phyloP scores from a whole-genome alignment of 2,329 filamentous ascomycete species.

The Cordyceps fumosorosea region DNA sequence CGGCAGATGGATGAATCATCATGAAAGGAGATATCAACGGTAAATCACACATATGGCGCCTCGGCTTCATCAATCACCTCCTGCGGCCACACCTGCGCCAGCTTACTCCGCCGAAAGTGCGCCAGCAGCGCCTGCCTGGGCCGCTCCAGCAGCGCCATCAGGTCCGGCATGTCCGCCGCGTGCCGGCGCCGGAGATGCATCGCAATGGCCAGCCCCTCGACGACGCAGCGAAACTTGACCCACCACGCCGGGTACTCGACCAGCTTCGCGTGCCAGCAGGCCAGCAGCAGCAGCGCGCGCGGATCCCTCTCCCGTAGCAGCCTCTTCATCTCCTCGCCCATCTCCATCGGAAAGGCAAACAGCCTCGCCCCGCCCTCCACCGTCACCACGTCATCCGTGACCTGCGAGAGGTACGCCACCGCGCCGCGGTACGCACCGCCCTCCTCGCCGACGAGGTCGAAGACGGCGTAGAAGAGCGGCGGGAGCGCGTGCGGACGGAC shows the following conservation, averaged over 20 bases:
- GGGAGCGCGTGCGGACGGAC: constrained; percentile 20
- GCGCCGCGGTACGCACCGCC: constrained; percentile 22
- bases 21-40: no score
- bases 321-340: constrained; percentile 32
- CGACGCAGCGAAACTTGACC: constrained; percentile 32
- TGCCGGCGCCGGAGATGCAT: constrained; percentile 19
- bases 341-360: constrained; percentile 36
- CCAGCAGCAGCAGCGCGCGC: constrained; percentile 42
- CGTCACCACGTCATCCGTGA: constrained; percentile 26
- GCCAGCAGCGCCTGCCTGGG: constrained; percentile 4
- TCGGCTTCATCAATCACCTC: constrained; percentile 5
- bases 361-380: constrained; percentile 32
- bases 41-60: neutral
- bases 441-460: constrained; percentile 17
- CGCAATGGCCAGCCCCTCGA: constrained; percentile 43
- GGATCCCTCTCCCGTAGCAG: constrained; percentile 41
- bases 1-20: no score
- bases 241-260: constrained; percentile 36
- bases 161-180: neutral
- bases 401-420: constrained; percentile 26
- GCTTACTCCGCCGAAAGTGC: constrained; percentile 5
- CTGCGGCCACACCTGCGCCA: constrained; percentile 1
- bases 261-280: constrained; percentile 46
- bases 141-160: neutral
- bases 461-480: constrained; percentile 21